Conservation (phyloP, 805 yeast species). For the Metschnikowia cubensis region DNA sequence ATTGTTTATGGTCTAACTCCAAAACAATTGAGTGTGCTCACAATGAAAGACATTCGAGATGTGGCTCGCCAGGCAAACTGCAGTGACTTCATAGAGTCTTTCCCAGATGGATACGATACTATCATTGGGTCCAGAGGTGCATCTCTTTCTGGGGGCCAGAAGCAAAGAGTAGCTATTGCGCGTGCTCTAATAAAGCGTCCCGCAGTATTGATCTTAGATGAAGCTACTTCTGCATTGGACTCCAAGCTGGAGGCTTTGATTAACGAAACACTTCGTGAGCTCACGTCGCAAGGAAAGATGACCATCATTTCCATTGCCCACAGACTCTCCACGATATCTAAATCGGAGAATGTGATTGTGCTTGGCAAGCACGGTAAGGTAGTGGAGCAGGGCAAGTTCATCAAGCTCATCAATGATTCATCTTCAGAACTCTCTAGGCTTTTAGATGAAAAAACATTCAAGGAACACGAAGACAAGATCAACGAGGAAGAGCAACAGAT, state of each 20-base stretch:
- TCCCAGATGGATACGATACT: conserved; percentile 61
- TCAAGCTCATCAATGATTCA: conserved; percentile 38
- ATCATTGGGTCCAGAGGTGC: conserved; percentile 54
- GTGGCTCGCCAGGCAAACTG: conserved; percentile 53
- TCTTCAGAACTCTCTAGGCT: conserved; percentile 39
- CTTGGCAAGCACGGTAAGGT: conserved; percentile 41
- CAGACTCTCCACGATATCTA: conserved; percentile 42
- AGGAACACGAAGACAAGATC: conserved; percentile 18
- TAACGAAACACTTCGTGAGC: conserved; percentile 38
- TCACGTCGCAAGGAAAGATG: conserved; percentile 37
- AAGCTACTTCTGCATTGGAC: conserved; percentile 65
- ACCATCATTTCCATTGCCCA: conserved; percentile 45
- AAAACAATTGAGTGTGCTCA: conserved; percentile 27
- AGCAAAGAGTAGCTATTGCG: conserved; percentile 74
- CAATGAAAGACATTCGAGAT: conserved; percentile 39
- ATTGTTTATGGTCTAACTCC: conserved; percentile 50
- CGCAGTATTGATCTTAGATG: conserved; percentile 59
- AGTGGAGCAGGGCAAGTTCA: conserved; percentile 38
- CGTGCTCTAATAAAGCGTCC: conserved; percentile 69
- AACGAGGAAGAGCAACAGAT: conserved; percentile 24
- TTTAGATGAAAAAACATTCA: conserved; percentile 32
- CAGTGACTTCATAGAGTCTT: conserved; percentile 51
- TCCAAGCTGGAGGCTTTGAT: conserved; percentile 45
- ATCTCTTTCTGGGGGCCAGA: conserved; percentile 69
- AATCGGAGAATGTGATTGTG: conserved; percentile 41